These are phyloP conservation scores for Talaromyces proteolyticus DNA, from an alignment of 495 filamentous ascomycete genomes.

Conservation along the genomic window DNA sequence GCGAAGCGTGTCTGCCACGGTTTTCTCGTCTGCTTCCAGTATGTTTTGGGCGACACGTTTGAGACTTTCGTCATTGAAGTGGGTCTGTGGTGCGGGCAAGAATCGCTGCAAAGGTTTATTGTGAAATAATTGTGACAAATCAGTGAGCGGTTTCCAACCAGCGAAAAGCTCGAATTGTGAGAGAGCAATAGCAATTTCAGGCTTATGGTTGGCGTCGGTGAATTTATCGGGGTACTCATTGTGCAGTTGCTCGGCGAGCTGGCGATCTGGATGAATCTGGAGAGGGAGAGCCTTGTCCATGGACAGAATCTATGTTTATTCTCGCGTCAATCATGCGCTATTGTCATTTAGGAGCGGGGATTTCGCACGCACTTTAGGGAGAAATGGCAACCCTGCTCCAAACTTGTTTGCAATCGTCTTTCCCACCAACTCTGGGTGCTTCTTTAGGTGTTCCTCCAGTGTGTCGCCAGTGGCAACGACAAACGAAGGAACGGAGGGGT, in stretches of 20 bases:
- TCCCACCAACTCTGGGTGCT: conserved; percentile 62
- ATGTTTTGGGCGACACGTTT: conserved; percentile 51
- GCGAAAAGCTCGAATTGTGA: conserved; percentile 75
- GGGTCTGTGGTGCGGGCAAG: conserved; percentile 31
- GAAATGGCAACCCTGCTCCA: conserved; percentile 61
- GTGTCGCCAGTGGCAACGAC: conserved; percentile 56
- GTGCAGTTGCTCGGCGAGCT: conserved; percentile 58
- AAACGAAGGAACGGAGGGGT: conserved; percentile 63
- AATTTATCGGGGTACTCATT: conserved; percentile 57
- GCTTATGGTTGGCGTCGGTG: conserved; percentile 73
- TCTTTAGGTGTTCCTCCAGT: conserved; percentile 59
- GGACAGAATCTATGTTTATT: conserved; percentile 53
- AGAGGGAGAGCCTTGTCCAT: conserved; percentile 74
- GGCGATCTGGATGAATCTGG: conserved; percentile 73
- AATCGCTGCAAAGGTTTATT: conserved; percentile 49
- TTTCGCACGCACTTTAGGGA: conserved; percentile 54
- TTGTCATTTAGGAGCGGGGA: background rate
- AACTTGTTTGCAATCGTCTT: conserved; percentile 56
- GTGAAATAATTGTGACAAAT: conserved; percentile 55
- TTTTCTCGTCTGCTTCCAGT: conserved; percentile 45
- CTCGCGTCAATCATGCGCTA: background rate
- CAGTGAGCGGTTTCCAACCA: conserved; percentile 61
- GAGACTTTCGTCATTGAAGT: conserved; percentile 57
- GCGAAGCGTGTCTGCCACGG: conserved; percentile 42
- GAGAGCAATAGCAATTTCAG: conserved; percentile 73